phyloP scores from a whole-genome alignment of 371 early-diverging fungal genomes.

The Apophysomyces ossiformis region DNA sequence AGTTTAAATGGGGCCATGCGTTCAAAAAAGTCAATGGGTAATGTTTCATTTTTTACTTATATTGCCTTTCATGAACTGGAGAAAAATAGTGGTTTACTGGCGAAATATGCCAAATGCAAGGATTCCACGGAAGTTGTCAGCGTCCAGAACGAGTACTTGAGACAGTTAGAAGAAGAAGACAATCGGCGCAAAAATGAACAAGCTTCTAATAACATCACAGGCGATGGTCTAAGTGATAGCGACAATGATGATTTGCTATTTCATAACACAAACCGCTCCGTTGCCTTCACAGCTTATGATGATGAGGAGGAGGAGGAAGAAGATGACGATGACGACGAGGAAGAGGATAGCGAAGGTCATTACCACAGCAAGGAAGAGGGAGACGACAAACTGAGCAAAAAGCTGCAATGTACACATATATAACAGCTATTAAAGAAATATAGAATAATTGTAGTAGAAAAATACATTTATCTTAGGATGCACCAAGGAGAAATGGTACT shows the following conservation, averaged over 20 bases:
- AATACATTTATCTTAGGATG: too few relatives aligned
- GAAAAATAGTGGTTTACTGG: constrained; percentile 65
- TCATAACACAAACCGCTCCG: constrained; percentile 57
- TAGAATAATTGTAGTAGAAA: too few relatives aligned
- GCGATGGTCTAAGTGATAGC: constrained; percentile 25
- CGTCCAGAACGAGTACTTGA: constrained; percentile 83
- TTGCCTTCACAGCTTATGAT: constrained; percentile 42
- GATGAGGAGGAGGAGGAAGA: constrained; percentile 43
- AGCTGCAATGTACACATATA: background rate
- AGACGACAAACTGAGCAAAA: background rate
- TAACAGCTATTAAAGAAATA: background rate
- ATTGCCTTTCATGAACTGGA: background rate
- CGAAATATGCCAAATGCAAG: constrained; percentile 84
- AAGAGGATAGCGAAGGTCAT: constrained; percentile 24
- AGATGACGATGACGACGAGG: constrained; percentile 30
- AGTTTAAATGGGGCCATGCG: constrained; percentile 98
- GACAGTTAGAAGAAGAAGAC: constrained; percentile 60
- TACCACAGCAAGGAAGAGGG: constrained; percentile 26
- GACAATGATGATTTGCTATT: constrained; percentile 60
- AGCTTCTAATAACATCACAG: background rate
- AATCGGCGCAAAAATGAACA: constrained; percentile 30
- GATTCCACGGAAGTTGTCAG: constrained; percentile 83
- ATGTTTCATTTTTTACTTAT: constrained; percentile 6
- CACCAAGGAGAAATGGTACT: too few relatives aligned
- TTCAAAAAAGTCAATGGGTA: constrained; percentile 85